These are phyloP conservation scores for Cenococcum geophilum DNA, from an alignment of 495 filamentous ascomycete species.

Conservation along the genomic window DNA sequence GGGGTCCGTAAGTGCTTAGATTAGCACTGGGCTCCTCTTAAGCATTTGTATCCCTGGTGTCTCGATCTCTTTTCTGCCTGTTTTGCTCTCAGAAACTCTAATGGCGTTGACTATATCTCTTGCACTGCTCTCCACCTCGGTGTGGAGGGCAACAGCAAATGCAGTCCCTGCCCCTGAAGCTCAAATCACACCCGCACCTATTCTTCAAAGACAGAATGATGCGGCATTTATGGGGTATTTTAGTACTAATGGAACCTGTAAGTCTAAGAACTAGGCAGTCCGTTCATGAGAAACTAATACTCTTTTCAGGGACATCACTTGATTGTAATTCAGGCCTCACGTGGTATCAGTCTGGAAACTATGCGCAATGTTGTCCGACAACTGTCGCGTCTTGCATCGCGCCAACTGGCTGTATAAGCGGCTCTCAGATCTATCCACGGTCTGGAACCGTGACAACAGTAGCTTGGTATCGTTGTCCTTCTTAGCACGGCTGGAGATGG, in stretches of 20 bases:
- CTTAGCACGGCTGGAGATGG: not conserved
- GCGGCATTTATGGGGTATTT: conserved; percentile 23
- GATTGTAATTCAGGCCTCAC: conserved; percentile 17
- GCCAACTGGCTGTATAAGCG: conserved; percentile 18
- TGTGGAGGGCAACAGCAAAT: conserved; percentile 7
- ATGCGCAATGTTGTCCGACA: conserved; percentile 25
- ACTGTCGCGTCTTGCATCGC: conserved; percentile 18
- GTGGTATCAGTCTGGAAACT: conserved; percentile 23
- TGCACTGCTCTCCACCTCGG: conserved; percentile 14
- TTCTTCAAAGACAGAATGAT: conserved; percentile 14
- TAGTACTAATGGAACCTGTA: conserved; percentile 14
- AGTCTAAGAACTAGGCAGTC: not conserved
- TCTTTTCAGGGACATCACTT: conserved; percentile 11
- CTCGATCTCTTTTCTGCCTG: not conserved
- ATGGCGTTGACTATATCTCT: conserved; percentile 13
- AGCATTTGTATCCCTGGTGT: too few species aligned
- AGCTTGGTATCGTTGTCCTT: conserved; percentile 17
- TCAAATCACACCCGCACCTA: conserved; percentile 17
- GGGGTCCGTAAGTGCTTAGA: too few species aligned
- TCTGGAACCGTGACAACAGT: conserved; percentile 13
- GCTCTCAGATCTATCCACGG: conserved; percentile 23
- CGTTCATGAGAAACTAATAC: conserved; percentile 1
- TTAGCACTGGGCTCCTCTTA: too few species aligned
- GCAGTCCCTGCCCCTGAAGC: conserved; percentile 16
- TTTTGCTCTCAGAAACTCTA: not conserved